Percentiles rank a stretch among this genome's conserved stretches.
Evolutionary conservation across 768 basidiomycete species (phyloP).

Genomic region (Mycena venus): DNA sequence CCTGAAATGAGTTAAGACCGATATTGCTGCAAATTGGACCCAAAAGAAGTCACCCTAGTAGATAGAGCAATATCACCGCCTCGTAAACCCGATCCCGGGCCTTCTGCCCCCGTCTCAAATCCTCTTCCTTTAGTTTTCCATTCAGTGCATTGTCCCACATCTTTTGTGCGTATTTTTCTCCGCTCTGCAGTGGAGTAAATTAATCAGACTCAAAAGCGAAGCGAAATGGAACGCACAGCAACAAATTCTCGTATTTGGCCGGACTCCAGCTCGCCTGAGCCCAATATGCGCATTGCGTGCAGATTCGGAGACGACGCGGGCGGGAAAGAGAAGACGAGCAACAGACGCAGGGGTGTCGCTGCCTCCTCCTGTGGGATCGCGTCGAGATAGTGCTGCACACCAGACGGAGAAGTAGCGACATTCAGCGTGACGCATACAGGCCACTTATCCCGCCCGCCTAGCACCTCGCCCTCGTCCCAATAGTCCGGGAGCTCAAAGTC

Average conservation of each 20-base stretch:
- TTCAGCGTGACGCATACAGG: conserved; percentile 87
- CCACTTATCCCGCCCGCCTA: conserved; percentile 75
- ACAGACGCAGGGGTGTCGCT: conserved; percentile 70
- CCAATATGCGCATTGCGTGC: conserved; percentile 76
- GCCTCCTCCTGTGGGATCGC: conserved; percentile 81
- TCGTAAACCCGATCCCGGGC: conserved; percentile 67
- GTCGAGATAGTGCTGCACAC: conserved; percentile 80
- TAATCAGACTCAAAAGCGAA: not conserved
- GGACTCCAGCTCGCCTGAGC: conserved; percentile 69
- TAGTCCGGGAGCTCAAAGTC: conserved; percentile 92
- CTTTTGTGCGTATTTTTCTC: conserved; percentile 74
- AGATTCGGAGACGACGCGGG: conserved; percentile 54
- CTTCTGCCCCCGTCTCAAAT: conserved; percentile 69
- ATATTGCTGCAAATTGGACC: too few relatives aligned
- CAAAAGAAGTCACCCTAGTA: too few relatives aligned
- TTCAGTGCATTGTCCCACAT: conserved; percentile 71
- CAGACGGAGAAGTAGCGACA: conserved; percentile 64
- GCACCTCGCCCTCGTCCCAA: conserved; percentile 85
- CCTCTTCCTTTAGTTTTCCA: conserved; percentile 75
- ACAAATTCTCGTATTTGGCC: conserved; percentile 64
- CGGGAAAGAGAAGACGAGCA: conserved; percentile 76
- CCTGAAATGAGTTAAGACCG: too few relatives aligned
- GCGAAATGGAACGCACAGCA: conserved; percentile 56
- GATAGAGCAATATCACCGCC: conserved; percentile 35
- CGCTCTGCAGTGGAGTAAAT: conserved; percentile 58